Percentiles rank a stretch among this genome's conserved stretches.
phyloP scores from a whole-genome alignment of 805 yeast species.

The Saturnispora besseyi region DNA sequence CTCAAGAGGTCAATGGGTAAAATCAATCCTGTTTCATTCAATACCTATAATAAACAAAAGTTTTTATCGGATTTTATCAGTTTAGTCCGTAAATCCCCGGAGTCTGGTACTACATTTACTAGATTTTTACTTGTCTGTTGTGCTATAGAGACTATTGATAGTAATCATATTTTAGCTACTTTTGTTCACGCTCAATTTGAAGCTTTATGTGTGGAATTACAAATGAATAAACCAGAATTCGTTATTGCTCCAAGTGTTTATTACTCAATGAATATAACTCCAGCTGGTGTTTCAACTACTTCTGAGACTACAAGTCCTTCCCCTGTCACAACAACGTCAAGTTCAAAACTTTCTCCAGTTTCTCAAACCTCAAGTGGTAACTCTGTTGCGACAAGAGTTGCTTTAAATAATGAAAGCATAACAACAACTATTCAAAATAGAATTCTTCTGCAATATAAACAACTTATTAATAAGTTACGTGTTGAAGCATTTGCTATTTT shows the following conservation, averaged over 20 bases:
- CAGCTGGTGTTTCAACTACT: conserved; percentile 10
- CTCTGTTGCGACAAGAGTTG: neutral
- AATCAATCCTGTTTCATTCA: conserved; percentile 12
- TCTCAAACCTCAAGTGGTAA: neutral
- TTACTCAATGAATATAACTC: conserved; percentile 3
- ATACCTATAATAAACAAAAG: conserved; percentile 18
- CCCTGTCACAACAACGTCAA: neutral
- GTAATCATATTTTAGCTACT: conserved; percentile 22
- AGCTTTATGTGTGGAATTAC: conserved; percentile 21
- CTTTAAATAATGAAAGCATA: neutral
- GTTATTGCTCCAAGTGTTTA: neutral
- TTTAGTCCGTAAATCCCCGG: conserved; percentile 18
- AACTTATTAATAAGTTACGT: conserved; percentile 17
- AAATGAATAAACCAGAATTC: conserved; percentile 23
- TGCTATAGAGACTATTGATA: conserved; percentile 20
- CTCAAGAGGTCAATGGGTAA: conserved; percentile 18
- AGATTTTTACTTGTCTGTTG: conserved; percentile 28
- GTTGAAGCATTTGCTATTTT: conserved; percentile 21
- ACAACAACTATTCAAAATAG: neutral
- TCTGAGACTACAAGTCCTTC: neutral
- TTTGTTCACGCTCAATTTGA: conserved; percentile 22
- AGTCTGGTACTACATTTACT: conserved; percentile 25
- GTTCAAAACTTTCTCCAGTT: neutral
- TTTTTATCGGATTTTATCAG: conserved; percentile 20
- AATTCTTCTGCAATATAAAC: neutral